Evolutionary conservation across 2,329 filamentous ascomycete genomes (phyloP).

Genomic region (Penicillium sp.): DNA sequence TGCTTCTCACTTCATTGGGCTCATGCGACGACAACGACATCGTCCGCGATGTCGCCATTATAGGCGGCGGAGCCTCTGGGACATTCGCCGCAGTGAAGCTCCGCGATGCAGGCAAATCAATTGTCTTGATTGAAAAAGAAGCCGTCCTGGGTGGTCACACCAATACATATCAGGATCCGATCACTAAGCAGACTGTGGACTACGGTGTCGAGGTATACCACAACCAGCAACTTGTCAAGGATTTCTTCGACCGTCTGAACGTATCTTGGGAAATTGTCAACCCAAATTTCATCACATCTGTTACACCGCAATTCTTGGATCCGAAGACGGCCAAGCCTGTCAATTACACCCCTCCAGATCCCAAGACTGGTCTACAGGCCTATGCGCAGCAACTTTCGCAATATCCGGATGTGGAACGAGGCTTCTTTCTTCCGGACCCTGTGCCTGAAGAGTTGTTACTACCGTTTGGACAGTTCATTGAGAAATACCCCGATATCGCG

Average conservation of each 20-base stretch:
- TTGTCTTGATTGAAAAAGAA: constrained; percentile 39
- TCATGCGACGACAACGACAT: constrained; percentile 12
- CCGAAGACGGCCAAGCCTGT: constrained; percentile 31
- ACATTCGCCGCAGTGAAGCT: constrained; percentile 20
- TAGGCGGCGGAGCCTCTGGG: constrained; percentile 13
- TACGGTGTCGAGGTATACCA: constrained; percentile 35
- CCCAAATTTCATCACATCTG: constrained; percentile 10
- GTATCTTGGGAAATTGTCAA: constrained; percentile 13
- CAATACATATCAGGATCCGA: constrained; percentile 30
- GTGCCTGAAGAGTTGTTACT: constrained; percentile 50
- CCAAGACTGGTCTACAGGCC: neutral
- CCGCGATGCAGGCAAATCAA: constrained; percentile 29
- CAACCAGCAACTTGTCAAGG: constrained; percentile 30
- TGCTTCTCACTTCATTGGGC: constrained; percentile 12
- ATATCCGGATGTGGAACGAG: constrained; percentile 10
- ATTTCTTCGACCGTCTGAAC: constrained; percentile 31
- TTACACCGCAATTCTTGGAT: constrained; percentile 16
- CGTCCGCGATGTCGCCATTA: constrained; percentile 15
- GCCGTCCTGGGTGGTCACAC: constrained; percentile 36
- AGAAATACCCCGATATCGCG: constrained; percentile 47
- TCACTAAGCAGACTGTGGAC: constrained; percentile 29
- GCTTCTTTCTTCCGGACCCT: constrained; percentile 40
- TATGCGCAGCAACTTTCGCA: constrained; percentile 33
- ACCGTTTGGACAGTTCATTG: constrained; percentile 50
- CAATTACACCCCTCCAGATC: constrained; percentile 9